Conservation (phyloP, 2,329 filamentous ascomycete species). For the Rhexocercosporidium sp. region DNA sequence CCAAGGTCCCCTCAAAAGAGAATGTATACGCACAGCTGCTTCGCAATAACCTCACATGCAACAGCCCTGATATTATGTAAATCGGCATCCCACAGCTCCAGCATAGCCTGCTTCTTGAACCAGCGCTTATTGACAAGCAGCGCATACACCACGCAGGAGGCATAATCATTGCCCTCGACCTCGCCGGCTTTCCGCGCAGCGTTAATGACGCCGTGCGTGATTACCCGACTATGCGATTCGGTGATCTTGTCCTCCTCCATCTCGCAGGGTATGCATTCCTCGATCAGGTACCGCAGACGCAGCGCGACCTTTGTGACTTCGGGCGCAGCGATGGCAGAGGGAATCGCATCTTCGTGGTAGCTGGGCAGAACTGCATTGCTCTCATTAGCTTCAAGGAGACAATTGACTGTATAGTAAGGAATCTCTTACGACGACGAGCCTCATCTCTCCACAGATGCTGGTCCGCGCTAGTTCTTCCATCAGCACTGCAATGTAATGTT, state of each 20-base stretch:
- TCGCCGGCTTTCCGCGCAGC: constrained; percentile 86
- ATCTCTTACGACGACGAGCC: constrained; percentile 35
- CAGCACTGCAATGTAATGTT: constrained; percentile 10
- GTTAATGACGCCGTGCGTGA: constrained; percentile 78
- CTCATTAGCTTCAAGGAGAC: background rate
- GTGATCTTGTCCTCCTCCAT: constrained; percentile 78
- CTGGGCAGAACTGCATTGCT: constrained; percentile 66
- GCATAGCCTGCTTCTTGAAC: constrained; percentile 78
- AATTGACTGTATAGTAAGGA: background rate
- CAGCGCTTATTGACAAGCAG: constrained; percentile 55
- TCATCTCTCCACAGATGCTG: constrained; percentile 38
- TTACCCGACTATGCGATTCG: constrained; percentile 80
- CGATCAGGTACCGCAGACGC: constrained; percentile 87
- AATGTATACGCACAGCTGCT: constrained; percentile 59
- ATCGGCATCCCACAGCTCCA: constrained; percentile 92
- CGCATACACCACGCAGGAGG: constrained; percentile 69
- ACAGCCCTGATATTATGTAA: constrained; percentile 78
- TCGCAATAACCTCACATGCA: constrained; percentile 92
- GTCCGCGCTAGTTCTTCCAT: constrained; percentile 27
- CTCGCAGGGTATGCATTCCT: constrained; percentile 89
- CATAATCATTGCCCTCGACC: constrained; percentile 77
- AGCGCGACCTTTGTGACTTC: constrained; percentile 91
- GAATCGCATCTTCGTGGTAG: constrained; percentile 60
- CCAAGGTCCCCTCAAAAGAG: background rate
- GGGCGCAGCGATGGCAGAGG: constrained; percentile 72